Base-by-base conservation (phyloP, 768 basidiomycete genomes). In the Suillus plorans region DNA sequence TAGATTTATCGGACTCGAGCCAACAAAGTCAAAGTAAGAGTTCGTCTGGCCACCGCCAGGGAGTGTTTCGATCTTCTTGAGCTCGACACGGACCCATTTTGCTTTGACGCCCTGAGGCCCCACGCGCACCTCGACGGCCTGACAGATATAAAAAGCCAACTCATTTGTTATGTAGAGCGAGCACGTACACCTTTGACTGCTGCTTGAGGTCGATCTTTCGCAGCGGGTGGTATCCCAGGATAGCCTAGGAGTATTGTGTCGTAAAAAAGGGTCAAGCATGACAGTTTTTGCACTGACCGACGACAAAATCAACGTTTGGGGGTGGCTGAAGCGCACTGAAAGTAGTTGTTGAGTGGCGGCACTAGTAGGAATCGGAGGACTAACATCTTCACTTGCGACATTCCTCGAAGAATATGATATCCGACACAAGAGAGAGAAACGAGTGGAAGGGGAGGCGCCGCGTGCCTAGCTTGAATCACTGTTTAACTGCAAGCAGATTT, bases 31-130 rank as follows among this genome's bases (percentile, higher is more conserved):
- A 70, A 86, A 87, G 79, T 89, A 94, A 14, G 87, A 86, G 76
- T 89, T 90, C 18, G 82, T 80, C 66, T 81, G 79, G 18, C 89
- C 87, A 28, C 88, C 90, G 25, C 87, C 87, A 2, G 90, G 92
- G 55, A 91, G 83, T 4, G 85, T 89, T 77, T 98, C 96, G 50
- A 96, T 86, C 80, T 95, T 95, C 69, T 93, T 87, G 74, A 97
- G 82, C 78, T 97, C 95, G 66, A 97, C 87, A 68, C 90, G 87
- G 31, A 98, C 89, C 89, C 92, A 97, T 77, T 94, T 93, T 34
- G 92, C 92, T 79, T 94, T 95, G 73, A 93, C 85, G 18, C 91
- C 90, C 66, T 87, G 84, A 2, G 81, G 80, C 0, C 87, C 89
- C 6, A 89, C 82, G 20, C 95, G 88, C 14, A 98, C 85, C 76